Base-by-base conservation (phyloP, 306 rosid species). In the Sindora glabra region DNA sequence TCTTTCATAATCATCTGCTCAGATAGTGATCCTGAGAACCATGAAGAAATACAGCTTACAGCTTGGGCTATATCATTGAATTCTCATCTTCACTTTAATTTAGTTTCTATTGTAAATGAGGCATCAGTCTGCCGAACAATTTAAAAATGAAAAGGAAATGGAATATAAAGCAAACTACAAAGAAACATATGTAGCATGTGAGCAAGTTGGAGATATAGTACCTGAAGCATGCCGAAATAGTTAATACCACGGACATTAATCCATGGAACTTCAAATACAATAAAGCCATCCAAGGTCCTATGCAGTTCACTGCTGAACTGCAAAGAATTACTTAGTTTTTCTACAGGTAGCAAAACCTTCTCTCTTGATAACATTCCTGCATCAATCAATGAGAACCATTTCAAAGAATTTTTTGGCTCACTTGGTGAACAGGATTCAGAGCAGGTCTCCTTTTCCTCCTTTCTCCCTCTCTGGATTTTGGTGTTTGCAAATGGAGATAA, bases 181-280 rank as follows among this genome's bases (percentile, higher is more conserved):
- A n/a, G n/a, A n/a, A 33, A 33, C 56, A 58, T 24, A 58, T 24
- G 77, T 40, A 51, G 40, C 10, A 49, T 13, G 5, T n/a, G 47
- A 71, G 67, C 67, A 56, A 19, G 52, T 24, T 19, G 45, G 67
- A 26, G 72, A 53, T 50, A 39, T 15, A 30, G 54, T 71, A 86
- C 99, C 95, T 86, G 99, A 77, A 94, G 97, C 74, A 89, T 97
- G 69, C 84, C 89, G 44, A 82, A 74, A 89, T 94, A 94, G 77
- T 72, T 89, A 44, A 94, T 84, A 64, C 99, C 99, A 40, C 97
- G 86, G 38, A 89, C 97, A 75, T 66, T 32, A 65, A 54, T 63
- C 99, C 99, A 94, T 25, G 79, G 71, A 65, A 86, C 87, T 79
- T 86, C 97, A 66, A 94, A 94, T 23, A 94, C 82, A 47, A 94